Conservation (phyloP, 179 eudicot species). For the Spergularia azorica region DNA sequence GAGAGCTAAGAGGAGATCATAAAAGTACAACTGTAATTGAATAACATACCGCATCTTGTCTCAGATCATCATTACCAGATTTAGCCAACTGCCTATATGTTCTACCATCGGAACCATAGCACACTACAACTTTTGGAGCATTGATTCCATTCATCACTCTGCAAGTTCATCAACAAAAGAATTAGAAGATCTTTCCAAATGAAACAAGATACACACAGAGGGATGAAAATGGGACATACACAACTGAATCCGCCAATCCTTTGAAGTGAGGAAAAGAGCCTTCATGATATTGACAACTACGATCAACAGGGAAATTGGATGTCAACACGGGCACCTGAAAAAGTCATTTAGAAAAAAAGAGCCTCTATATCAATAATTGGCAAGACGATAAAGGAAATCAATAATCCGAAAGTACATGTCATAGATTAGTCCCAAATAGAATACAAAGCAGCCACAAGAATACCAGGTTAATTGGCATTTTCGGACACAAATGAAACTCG, state of each 20-base stretch:
- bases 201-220: constrained; percentile 12
- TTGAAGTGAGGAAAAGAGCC: constrained; percentile 92
- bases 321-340: constrained; percentile 96
- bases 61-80: constrained; percentile 97
- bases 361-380: background rate
- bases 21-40: constrained; percentile 26
- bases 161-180: constrained; percentile 24
- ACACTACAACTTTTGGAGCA: constrained; percentile 98
- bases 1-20: constrained; percentile 13
- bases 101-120: constrained; percentile 95
- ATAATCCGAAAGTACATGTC: background rate
- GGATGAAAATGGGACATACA: constrained; percentile 45
- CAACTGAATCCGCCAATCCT: constrained; percentile 89
- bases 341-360: constrained; percentile 12
- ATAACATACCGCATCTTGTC: constrained; percentile 96
- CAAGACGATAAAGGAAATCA: background rate
- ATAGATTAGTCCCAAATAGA: background rate
- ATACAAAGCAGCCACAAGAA: constrained; percentile 7
- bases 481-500: background rate
- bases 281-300: constrained; percentile 75
- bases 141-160: constrained; percentile 99
- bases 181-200: constrained; percentile 24
- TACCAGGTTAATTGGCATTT: background rate
- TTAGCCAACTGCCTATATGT: constrained; percentile 93
- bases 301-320: constrained; percentile 76